Evolutionary conservation across 129 eudicot species (phyloP).

Genomic region (Arctium lappa): DNA sequence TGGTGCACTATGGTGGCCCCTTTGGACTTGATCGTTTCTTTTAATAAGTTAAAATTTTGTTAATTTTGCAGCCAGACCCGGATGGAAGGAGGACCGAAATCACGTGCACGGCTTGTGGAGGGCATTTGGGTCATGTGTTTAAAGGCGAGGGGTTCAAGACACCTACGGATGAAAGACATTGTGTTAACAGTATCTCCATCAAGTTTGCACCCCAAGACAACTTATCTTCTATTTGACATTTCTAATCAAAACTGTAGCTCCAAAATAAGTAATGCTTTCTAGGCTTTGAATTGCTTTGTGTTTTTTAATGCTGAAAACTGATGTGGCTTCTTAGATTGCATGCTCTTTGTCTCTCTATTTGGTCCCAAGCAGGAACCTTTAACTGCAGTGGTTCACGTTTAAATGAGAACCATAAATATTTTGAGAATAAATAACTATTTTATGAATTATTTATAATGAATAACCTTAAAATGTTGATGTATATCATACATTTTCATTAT

Average conservation of each 20-base stretch:
- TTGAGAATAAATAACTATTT: too few species aligned
- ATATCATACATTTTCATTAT: too few species aligned
- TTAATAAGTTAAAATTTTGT: background rate
- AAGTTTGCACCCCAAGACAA: constrained; percentile 56
- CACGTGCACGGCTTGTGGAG: constrained; percentile 97
- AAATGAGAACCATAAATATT: too few species aligned
- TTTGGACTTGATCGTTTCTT: background rate
- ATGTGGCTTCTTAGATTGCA: background rate
- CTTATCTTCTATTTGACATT: constrained; percentile 21
- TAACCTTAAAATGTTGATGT: too few species aligned
- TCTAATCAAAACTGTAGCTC: background rate
- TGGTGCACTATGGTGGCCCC: background rate
- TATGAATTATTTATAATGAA: too few species aligned
- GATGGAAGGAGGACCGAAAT: constrained; percentile 97
- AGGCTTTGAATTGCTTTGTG: constrained; percentile 22
- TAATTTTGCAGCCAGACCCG: constrained; percentile 70
- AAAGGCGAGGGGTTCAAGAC: constrained; percentile 77
- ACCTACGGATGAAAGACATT: constrained; percentile 90
- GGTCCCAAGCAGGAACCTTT: background rate
- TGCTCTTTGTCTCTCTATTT: background rate
- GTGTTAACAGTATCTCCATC: constrained; percentile 86
- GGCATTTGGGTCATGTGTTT: constrained; percentile 92
- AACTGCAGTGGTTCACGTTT: too few species aligned
- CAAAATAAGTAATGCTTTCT: background rate
- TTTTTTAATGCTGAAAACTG: constrained; percentile 3